These are phyloP conservation scores for Shiraia bambusicola DNA, from an alignment of 2,329 filamentous ascomycete genomes.

Conservation along the genomic window DNA sequence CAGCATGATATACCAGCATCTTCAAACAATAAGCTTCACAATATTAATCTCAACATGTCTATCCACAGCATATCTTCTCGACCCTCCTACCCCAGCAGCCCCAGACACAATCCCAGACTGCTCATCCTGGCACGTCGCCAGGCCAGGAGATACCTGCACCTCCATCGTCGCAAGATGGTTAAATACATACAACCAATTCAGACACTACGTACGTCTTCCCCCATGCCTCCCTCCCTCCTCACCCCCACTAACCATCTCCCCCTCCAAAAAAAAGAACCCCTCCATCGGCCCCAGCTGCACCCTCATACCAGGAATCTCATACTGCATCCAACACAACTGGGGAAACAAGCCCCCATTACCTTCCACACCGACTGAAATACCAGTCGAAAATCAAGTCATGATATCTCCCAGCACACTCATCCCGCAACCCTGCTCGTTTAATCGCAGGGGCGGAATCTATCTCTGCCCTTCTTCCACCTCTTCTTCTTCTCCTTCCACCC, in stretches of 20 bases:
- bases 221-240: too few relatives aligned
- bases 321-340: conserved; percentile 3
- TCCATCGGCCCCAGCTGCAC: neutral
- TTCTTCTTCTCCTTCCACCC: neutral
- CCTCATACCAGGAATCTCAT: conserved; percentile 1
- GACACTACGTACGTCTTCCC: too few relatives aligned
- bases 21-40: too few relatives aligned
- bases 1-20: too few relatives aligned
- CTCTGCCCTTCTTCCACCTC: too few relatives aligned
- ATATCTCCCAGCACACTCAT: too few relatives aligned
- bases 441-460: too few relatives aligned
- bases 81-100: conserved; percentile 2
- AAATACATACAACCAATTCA: neutral
- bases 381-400: too few relatives aligned
- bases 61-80: neutral
- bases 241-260: neutral
- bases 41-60: too few relatives aligned
- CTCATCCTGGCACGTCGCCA: conserved; percentile 3
- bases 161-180: neutral
- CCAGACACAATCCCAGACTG: conserved; percentile 8
- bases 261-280: too few relatives aligned
- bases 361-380: too few relatives aligned
- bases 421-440: too few relatives aligned
- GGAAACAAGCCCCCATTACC: neutral
- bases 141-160: neutral